phyloP scores from a whole-genome alignment of 2,329 filamentous ascomycete species.

The Nemania diffusa region DNA sequence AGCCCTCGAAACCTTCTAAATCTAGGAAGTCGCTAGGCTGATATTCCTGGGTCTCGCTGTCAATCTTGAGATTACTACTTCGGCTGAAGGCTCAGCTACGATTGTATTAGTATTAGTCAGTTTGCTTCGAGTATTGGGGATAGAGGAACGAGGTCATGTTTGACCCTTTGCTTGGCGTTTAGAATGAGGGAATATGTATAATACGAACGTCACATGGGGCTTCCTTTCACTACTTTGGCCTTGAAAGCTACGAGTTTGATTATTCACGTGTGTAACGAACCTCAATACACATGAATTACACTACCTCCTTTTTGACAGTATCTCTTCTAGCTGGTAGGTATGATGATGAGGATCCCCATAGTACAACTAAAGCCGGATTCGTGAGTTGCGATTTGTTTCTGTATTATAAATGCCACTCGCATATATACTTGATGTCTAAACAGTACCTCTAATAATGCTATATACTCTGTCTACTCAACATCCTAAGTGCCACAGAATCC shows the following conservation, averaged over 20 bases:
- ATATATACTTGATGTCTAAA: neutral
- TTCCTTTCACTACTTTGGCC: neutral
- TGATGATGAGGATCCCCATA: neutral
- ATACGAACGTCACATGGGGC: constrained; percentile 16
- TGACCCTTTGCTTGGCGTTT: constrained; percentile 23
- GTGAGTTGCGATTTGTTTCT: neutral
- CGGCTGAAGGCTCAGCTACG: neutral
- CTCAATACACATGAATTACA: neutral
- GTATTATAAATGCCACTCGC: neutral
- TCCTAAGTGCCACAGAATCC: neutral
- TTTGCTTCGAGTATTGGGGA: constrained; percentile 8
- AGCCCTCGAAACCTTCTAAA: constrained; percentile 38
- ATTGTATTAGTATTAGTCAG: constrained; percentile 25
- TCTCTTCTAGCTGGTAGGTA: neutral
- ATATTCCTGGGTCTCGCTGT: neutral
- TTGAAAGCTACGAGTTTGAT: neutral
- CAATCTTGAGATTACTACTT: neutral
- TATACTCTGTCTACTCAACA: neutral
- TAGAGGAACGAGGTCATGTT: constrained; percentile 14
- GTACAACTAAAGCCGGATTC: neutral
- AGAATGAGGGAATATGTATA: constrained; percentile 33
- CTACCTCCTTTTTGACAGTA: neutral
- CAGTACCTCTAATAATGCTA: neutral
- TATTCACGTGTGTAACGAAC: neutral
- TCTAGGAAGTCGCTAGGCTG: constrained; percentile 38